Evolutionary conservation across 169 alveolate species (phyloP).

Genomic region (Plasmodium chabaudi): DNA sequence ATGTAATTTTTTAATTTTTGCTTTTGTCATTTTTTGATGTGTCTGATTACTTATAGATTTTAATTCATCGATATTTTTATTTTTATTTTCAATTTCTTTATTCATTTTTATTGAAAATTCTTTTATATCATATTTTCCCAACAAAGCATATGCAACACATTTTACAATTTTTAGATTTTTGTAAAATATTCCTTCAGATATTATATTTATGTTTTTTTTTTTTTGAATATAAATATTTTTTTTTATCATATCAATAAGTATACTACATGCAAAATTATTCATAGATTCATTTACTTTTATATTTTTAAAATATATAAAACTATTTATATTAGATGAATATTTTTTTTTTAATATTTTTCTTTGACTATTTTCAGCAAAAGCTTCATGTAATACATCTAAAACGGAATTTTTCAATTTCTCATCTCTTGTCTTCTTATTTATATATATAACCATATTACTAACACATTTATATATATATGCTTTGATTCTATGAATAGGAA

Average conservation of each 20-base stretch:
- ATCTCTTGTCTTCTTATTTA: constrained; percentile 2
- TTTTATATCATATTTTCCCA: constrained; percentile 45
- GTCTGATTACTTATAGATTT: constrained; percentile 52
- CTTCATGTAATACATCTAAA: constrained; percentile 42
- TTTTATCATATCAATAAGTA: constrained; percentile 32
- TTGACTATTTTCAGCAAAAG: constrained; percentile 42
- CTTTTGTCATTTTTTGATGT: constrained; percentile 40
- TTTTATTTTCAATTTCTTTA: constrained; percentile 20
- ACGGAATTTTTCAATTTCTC: constrained; percentile 3
- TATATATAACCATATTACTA: constrained; percentile 8
- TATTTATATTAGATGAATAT: constrained; percentile 6
- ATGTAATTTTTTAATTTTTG: constrained; percentile 34
- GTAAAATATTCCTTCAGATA: constrained; percentile 39
- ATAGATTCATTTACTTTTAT: constrained; percentile 5
- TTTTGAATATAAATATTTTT: constrained; percentile 27
- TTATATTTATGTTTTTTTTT: constrained; percentile 29
- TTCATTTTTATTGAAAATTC: constrained; percentile 17
- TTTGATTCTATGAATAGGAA: constrained; percentile 14
- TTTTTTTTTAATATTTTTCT: constrained; percentile 35
- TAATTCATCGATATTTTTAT: constrained; percentile 18
- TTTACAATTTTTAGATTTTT: constrained; percentile 57
- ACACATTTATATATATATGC: constrained; percentile 23
- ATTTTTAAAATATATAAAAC: neutral
- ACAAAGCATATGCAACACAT: constrained; percentile 24
- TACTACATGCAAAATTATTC: constrained; percentile 60